Base-by-base conservation (phyloP, 225 moss, liverwort and hornwort genomes). In the Straminergon stramineum region DNA sequence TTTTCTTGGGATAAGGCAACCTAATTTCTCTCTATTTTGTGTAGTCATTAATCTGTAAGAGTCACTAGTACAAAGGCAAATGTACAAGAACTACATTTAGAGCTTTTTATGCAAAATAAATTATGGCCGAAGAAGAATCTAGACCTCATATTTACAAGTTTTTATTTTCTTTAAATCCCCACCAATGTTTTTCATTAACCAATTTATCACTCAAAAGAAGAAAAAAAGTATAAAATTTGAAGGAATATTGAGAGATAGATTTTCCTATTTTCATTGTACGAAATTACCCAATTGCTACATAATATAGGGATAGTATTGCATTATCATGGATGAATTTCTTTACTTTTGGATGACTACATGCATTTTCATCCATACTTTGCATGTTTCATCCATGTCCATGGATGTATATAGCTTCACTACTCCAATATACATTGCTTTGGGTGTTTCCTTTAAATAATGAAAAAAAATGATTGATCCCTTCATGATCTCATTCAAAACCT, bases 361-460 rank as follows among this genome's bases (percentile, higher is more conserved):
- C 71, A 43, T 73, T 73, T 3, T 27, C 43, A 73, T 27, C 8
- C 1, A 41, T 1, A 71, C 8, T 15, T 43, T 26, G 0, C 24
- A 71, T 71, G 5, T 71, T 71, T 71, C 15, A 71, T 41, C 6
- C 0, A 39, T 23, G 4, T 39, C 1, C 13, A 0, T 23, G 7
- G 4, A 39, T 39, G 22, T n/a, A 23, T n/a, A 13, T 69, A 69
- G 13, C 17, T n/a, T 23, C 35, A 66, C 19, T 11, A 67, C 20
- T 67, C 20, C 20, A 67, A 1, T 67, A 2, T 37, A 37, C 12
- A 15, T 24, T 41, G 8, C 4, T 41, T 15, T 24, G 24, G 26
- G 9, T 0, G 0, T 7, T 9, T 0, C 8, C 26, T 15, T 41
- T 41, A 71, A 15, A 8, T 24, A 71, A 15, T 41, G 0, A 4